Conservation (phyloP, 176 grass and related monocot species). For the Oryza officinalis region DNA sequence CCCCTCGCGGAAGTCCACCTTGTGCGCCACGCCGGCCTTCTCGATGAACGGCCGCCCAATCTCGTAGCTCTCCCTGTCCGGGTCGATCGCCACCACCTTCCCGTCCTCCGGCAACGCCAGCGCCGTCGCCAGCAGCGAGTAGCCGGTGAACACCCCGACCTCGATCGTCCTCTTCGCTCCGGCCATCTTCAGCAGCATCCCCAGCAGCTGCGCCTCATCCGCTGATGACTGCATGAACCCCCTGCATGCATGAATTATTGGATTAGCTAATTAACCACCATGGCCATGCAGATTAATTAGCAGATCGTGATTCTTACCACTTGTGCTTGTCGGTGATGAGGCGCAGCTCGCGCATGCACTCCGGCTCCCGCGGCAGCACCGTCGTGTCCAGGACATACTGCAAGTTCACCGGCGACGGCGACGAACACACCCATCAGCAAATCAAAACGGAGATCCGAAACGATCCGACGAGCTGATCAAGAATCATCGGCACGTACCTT, state of each 20-base stretch:
- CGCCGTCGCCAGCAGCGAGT: conserved; percentile 75
- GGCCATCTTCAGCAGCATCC: conserved; percentile 77
- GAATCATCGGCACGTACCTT: conserved; percentile 4
- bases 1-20: conserved; percentile 69
- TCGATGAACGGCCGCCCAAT: conserved; percentile 51
- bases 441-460: not conserved
- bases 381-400: conserved; percentile 73
- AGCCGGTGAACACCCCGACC: conserved; percentile 80
- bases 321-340: conserved; percentile 55
- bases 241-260: not conserved
- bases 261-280: not conserved
- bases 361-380: conserved; percentile 65
- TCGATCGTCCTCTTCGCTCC: conserved; percentile 70
- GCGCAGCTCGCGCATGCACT: conserved; percentile 71
- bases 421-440: not conserved
- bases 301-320: conserved; percentile 5
- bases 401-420: not conserved
- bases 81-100: conserved; percentile 62
- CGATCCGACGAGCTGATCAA: not conserved
- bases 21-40: conserved; percentile 54
- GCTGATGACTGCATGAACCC: conserved; percentile 47
- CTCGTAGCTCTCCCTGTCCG: conserved; percentile 43
- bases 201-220: conserved; percentile 65
- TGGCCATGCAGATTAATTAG: not conserved
- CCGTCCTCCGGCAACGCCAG: conserved; percentile 72